Percentiles rank a stretch among this genome's conserved stretches.
Evolutionary conservation across 2,329 filamentous ascomycete species (phyloP).

Genomic region (Cryphonectria parasitica): DNA sequence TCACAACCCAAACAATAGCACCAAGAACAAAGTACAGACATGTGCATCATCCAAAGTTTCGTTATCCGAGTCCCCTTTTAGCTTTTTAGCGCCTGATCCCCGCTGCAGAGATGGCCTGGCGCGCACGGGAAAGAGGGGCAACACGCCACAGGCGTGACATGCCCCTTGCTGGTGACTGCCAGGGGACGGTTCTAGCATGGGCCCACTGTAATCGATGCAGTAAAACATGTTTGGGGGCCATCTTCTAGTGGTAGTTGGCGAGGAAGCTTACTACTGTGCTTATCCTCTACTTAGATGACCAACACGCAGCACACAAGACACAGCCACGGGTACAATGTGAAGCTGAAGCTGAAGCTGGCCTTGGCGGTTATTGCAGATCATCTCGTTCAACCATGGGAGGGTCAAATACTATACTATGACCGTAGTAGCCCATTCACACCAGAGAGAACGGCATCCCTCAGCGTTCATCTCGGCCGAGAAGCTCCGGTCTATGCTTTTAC

Average conservation of each 20-base stretch:
- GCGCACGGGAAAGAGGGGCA: not conserved
- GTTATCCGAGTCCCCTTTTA: not conserved
- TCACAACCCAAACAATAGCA: no score
- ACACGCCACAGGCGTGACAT: not conserved
- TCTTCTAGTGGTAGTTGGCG: no score
- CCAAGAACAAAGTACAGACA: no score
- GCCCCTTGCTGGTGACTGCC: not conserved
- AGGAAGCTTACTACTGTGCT: no score
- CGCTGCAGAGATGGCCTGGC: not conserved
- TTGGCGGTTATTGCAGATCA: no score
- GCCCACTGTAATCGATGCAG: not conserved
- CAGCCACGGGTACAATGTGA: no score
- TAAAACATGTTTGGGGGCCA: not conserved
- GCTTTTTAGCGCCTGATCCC: not conserved
- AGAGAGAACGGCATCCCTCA: not conserved
- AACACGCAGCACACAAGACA: not conserved
- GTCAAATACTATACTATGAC: no score
- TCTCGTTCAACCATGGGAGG: no score
- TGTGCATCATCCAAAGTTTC: no score
- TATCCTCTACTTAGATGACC: no score
- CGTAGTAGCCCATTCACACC: not conserved
- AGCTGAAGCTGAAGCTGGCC: no score
- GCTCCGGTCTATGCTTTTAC: not conserved
- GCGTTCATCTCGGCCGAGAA: not conserved
- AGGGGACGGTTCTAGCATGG: conserved; percentile 16